A percentile compares a stretch with the other conserved stretches of the same genome.
Conservation (phyloP, 2,329 filamentous ascomycete genomes). For the Amesomyces nigricolor region DNA sequence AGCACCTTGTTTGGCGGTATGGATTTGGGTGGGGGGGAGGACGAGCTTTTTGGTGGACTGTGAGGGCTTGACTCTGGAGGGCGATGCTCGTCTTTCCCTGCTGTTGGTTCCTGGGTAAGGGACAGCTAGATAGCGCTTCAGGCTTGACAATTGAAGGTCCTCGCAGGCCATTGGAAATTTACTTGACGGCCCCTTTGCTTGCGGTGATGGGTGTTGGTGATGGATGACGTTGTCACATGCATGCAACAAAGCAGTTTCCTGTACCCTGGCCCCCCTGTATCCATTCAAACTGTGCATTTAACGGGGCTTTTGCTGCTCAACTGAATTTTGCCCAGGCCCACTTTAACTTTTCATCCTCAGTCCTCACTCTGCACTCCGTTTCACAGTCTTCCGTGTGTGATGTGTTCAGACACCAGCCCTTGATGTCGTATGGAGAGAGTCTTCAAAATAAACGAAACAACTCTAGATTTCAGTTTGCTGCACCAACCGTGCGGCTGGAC, state of each 20-base stretch:
- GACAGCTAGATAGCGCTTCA: not conserved
- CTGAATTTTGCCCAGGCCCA: not conserved
- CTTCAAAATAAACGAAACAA: not conserved
- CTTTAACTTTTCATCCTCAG: conserved; percentile 1
- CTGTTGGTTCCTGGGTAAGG: not conserved
- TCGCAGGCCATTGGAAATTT: conserved; percentile 20
- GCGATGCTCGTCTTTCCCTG: conserved; percentile 4
- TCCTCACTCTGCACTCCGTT: not conserved
- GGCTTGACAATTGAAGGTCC: conserved; percentile 23
- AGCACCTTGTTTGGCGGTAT: conserved; percentile 14
- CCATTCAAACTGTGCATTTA: not conserved
- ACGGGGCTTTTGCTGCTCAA: not conserved
- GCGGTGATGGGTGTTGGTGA: not conserved
- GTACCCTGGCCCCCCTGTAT: too few relatives aligned
- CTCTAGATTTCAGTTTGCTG: not conserved
- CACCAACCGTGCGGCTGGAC: not conserved
- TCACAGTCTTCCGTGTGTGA: not conserved
- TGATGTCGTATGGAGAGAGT: not conserved
- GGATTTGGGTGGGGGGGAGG: conserved; percentile 13
- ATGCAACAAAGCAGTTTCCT: not conserved
- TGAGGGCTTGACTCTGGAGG: conserved; percentile 8
- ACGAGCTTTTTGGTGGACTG: conserved; percentile 17
- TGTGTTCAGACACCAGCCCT: not conserved
- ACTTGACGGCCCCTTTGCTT: not conserved
- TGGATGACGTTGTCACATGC: not conserved